Base-by-base conservation (phyloP, 1,139 yeast genomes). In the Meyerozyma sp. region DNA sequence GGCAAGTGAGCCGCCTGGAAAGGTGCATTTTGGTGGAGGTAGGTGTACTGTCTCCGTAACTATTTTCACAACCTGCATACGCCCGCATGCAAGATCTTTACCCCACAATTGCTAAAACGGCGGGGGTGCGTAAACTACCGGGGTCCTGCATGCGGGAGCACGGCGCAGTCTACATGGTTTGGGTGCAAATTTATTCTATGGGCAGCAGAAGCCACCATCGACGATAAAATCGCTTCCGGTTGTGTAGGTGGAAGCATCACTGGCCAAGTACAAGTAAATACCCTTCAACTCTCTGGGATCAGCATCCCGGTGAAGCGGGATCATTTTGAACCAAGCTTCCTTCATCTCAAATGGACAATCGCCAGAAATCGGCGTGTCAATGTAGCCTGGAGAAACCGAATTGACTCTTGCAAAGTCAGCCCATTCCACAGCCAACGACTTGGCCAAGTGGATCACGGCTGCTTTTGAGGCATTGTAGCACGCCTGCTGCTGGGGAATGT, bases 161-260 rank as follows among this genome's bases (percentile, higher is more conserved):
- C 3, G 18, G 18, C 18, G 18, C 18, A 16, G 18, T 16, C 13
- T 28, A 28, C 32, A 4, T 6, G 23, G 6, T 21, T 21, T 28
- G 32, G 32, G 14, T 28, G 32, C 32, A 28, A 28, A 28, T 28
- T 28, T 28, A 28, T 13, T n/a, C 32, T 28, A 32, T n/a, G 21
- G 18, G 21, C 37, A 34, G 32, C 49, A 43, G 52, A 51, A 52
- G 27, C 56, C 57, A 39, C 57, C 57, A 44, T 53, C 57, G 23
- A 53, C 57, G 45, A 50, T 45, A 29, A 53, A 42, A 40, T 53
- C 57, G 28, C 51, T 42, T 32, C 57, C 57, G 10, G 57, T 53
- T 30, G 55, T 52, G 47, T 47, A 53, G 5, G 57, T 46, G 30
- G 54, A 49, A 20, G 56, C 56, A 39, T 53, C 56, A 11, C 51